Conservation (phyloP, 139 green algal genomes). For the Picochlorum sp. region DNA sequence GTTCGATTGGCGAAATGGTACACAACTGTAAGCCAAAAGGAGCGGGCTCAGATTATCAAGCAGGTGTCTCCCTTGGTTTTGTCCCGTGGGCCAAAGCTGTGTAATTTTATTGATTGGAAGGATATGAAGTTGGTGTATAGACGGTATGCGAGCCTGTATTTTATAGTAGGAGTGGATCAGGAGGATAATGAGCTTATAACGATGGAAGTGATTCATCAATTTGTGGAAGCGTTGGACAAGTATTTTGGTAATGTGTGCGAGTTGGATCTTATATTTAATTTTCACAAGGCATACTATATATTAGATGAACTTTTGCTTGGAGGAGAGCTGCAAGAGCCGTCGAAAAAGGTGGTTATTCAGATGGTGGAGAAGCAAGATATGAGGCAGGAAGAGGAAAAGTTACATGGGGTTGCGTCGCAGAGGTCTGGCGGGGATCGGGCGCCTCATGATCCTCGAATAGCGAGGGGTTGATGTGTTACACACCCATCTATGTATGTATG, state of each 20-base stretch:
- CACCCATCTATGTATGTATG: not conserved
- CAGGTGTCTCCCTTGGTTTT: slow-evolving; percentile 81
- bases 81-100: slow-evolving; percentile 73
- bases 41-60: slow-evolving; percentile 67
- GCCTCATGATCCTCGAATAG: not conserved
- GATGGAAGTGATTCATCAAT: slow-evolving; percentile 94
- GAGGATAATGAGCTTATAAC: slow-evolving; percentile 77
- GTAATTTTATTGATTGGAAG: slow-evolving; percentile 95
- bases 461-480: not conserved
- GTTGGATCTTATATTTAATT: slow-evolving; percentile 98
- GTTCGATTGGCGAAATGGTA: slow-evolving; percentile 97
- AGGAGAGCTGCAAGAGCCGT: slow-evolving; percentile 90
- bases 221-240: slow-evolving; percentile 81
- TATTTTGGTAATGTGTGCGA: slow-evolving; percentile 99
- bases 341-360: slow-evolving; percentile 55
- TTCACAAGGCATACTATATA: slow-evolving; percentile 88
- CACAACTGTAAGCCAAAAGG: slow-evolving; percentile 84
- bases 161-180: slow-evolving; percentile 74
- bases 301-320: slow-evolving; percentile 94
- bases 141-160: slow-evolving; percentile 95
- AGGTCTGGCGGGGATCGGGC: not conserved
- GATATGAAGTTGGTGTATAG: slow-evolving; percentile 66
- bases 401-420: not conserved
- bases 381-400: slow-evolving; percentile 66
- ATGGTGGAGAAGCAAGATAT: slow-evolving; percentile 70